Conservation (phyloP, 1,284 basidiomycete genomes). For the Microbotryum saponariae region DNA sequence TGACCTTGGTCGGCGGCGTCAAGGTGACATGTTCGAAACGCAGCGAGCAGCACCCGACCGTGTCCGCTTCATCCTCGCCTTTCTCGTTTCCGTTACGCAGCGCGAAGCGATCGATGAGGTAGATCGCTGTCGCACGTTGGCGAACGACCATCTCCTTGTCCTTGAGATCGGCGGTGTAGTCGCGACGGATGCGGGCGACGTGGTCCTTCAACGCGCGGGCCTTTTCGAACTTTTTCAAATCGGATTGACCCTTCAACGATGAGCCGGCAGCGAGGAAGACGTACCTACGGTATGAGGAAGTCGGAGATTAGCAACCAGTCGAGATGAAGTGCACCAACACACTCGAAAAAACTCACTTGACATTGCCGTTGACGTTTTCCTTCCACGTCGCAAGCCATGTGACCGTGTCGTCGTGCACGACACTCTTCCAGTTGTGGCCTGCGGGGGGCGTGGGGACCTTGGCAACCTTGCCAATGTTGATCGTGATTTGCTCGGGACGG, state of each 20-base stretch:
- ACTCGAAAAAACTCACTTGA: slow-evolving; percentile 28
- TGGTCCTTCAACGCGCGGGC: slow-evolving; percentile 85
- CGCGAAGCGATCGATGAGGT: slow-evolving; percentile 90
- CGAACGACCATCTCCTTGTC: slow-evolving; percentile 85
- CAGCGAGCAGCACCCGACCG: slow-evolving; percentile 91
- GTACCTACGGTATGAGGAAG: slow-evolving; percentile 54
- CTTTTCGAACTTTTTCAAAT: slow-evolving; percentile 94
- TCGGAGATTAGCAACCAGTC: not conserved
- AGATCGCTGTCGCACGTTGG: slow-evolving; percentile 91
- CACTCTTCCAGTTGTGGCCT: slow-evolving; percentile 39
- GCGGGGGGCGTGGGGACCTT: slow-evolving; percentile 51
- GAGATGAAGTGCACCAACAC: not conserved
- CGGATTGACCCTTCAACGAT: slow-evolving; percentile 91
- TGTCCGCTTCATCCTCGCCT: slow-evolving; percentile 94
- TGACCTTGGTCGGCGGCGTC: slow-evolving; percentile 67
- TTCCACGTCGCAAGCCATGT: slow-evolving; percentile 98
- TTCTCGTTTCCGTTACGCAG: slow-evolving; percentile 97
- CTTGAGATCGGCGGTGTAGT: slow-evolving; percentile 75
- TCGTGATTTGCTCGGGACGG: slow-evolving; percentile 81
- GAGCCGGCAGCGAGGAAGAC: slow-evolving; percentile 91
- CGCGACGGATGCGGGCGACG: slow-evolving; percentile 77
- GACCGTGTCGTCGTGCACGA: slow-evolving; percentile 85
- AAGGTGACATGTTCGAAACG: slow-evolving; percentile 91
- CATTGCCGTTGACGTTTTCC: slow-evolving; percentile 48
- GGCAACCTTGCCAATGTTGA: slow-evolving; percentile 76